Conservation (phyloP, 2,329 filamentous ascomycete genomes). For the Dactylella cylindrospora region DNA sequence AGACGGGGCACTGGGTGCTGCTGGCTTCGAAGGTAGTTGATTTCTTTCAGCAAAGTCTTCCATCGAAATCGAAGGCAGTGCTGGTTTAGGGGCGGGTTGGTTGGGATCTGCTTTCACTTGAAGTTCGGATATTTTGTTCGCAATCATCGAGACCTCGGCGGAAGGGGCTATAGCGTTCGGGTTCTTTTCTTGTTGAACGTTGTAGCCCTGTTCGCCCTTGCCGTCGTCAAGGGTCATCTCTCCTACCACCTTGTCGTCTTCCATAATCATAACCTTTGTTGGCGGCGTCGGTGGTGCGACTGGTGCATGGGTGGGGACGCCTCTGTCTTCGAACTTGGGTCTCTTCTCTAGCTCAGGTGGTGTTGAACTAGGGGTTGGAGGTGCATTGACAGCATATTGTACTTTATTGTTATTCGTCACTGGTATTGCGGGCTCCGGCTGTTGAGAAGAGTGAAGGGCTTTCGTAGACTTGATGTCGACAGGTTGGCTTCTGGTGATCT, state of each 20-base stretch:
- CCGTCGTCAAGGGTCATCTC: conserved; percentile 36
- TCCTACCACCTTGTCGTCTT: conserved; percentile 35
- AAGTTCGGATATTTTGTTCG: conserved; percentile 37
- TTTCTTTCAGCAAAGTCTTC: conserved; percentile 40
- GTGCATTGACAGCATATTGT: conserved; percentile 35
- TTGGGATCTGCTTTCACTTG: conserved; percentile 39
- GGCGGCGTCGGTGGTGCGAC: conserved; percentile 39
- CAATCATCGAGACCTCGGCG: conserved; percentile 35
- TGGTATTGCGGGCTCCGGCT: conserved; percentile 16
- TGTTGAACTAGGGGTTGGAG: conserved; percentile 33
- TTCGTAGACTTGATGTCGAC: conserved; percentile 39
- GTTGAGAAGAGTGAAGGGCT: conserved; percentile 26
- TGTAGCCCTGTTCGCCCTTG: conserved; percentile 22
- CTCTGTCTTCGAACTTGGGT: conserved; percentile 37
- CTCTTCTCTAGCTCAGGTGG: conserved; percentile 37
- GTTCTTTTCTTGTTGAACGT: conserved; percentile 34
- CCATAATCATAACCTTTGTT: conserved; percentile 37
- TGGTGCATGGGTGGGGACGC: conserved; percentile 30
- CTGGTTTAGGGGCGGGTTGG: conserved; percentile 26
- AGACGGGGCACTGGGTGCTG: neutral
- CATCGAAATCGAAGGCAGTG: conserved; percentile 32
- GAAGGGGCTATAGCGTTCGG: conserved; percentile 37
- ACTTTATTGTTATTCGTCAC: conserved; percentile 34
- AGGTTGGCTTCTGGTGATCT: conserved; percentile 25
- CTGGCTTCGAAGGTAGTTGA: conserved; percentile 2